phyloP scores from a whole-genome alignment of 164 flowering plant genomes.

The Sextonia rubra region DNA sequence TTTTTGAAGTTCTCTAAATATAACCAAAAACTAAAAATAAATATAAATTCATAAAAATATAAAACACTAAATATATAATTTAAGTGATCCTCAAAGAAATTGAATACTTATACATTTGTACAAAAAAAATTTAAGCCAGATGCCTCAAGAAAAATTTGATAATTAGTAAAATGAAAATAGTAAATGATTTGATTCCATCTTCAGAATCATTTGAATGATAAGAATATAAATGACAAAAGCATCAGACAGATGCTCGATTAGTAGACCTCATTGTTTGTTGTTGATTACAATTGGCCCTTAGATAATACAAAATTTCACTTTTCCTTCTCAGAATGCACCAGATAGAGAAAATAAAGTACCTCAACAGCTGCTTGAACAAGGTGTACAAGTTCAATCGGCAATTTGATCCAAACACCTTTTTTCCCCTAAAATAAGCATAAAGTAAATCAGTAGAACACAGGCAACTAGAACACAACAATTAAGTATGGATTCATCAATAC shows the following conservation, averaged over 20 bases:
- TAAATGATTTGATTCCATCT: not conserved
- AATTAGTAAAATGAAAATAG: not conserved
- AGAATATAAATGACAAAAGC: not conserved
- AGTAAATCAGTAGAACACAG: not conserved
- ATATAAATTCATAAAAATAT: not conserved
- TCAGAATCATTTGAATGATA: not conserved
- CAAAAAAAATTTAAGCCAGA: not conserved
- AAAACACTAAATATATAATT: too few relatives aligned
- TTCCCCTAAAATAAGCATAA: conserved; percentile 30
- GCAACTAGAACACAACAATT: not conserved
- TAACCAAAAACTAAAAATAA: not conserved
- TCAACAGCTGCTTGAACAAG: conserved; percentile 40
- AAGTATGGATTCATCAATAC: too few relatives aligned
- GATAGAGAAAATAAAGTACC: conserved; percentile 17
- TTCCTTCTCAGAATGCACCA: not conserved
- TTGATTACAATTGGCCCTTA: too few relatives aligned
- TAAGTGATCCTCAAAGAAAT: not conserved
- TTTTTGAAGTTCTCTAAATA: too few relatives aligned
- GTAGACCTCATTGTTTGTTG: too few relatives aligned
- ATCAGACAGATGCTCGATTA: not conserved
- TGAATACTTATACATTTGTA: too few relatives aligned
- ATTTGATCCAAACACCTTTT: conserved; percentile 44
- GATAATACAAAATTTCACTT: too few relatives aligned
- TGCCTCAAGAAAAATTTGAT: not conserved
- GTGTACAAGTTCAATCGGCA: conserved; percentile 38